Percentiles rank a stretch among this genome's conserved stretches.
Evolutionary conservation across 2,329 filamentous ascomycete genomes (phyloP).

Genomic region (Shiraia sp.): DNA sequence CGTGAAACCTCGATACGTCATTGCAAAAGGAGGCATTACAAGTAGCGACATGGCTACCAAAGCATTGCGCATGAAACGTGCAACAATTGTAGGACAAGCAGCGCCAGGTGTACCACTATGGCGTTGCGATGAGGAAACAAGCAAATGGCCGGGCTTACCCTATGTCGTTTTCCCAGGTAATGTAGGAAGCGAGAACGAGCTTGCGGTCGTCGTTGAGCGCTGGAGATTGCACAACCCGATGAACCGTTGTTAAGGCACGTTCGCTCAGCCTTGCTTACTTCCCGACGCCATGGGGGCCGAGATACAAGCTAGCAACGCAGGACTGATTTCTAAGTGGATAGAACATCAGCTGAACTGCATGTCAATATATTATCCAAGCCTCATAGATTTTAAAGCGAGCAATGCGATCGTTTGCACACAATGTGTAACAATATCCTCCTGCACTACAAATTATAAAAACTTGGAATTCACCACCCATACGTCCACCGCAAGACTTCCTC

Average conservation of each 20-base stretch:
- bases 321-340: neutral
- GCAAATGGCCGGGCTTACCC: slow-evolving; percentile 56
- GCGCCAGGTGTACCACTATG: slow-evolving; percentile 62
- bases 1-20: slow-evolving; percentile 58
- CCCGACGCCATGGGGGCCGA: too few species aligned
- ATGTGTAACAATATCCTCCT: neutral
- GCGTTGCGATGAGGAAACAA: slow-evolving; percentile 59
- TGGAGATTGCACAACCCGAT: slow-evolving; percentile 15
- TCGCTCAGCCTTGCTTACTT: neutral
- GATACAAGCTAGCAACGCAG: neutral
- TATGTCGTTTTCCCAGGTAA: slow-evolving; percentile 65
- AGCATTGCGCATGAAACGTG: slow-evolving; percentile 57
- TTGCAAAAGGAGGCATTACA: slow-evolving; percentile 65
- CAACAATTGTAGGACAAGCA: slow-evolving; percentile 61
- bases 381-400: neutral
- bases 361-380: slow-evolving; percentile 1
- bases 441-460: too few species aligned
- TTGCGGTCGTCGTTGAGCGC: slow-evolving; percentile 15
- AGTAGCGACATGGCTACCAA: slow-evolving; percentile 63
- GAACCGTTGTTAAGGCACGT: slow-evolving; percentile 10
- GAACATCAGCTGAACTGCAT: neutral
- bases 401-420: slow-evolving; percentile 5
- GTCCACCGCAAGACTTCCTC: too few species aligned
- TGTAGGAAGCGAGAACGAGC: slow-evolving; percentile 37
- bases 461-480: too few species aligned